Evolutionary conservation across 2,329 filamentous ascomycete species (phyloP).

Genomic region (Mariannaea sp.): DNA sequence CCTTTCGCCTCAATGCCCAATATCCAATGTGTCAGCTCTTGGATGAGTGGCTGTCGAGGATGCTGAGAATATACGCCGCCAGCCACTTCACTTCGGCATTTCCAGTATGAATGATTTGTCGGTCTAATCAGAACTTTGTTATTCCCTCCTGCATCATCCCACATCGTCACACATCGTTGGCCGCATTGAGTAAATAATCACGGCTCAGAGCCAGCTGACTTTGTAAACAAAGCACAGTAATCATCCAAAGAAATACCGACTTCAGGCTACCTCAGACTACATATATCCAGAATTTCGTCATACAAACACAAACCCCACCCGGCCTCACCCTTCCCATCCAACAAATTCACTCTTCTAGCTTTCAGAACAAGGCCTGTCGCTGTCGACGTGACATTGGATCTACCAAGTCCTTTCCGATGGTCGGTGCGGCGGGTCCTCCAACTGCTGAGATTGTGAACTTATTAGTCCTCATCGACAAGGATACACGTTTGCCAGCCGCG

Average conservation of each 20-base stretch:
- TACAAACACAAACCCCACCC: no score
- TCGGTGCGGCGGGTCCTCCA: constrained; percentile 25
- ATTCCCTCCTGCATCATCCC: constrained; percentile 13
- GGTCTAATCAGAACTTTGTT: constrained; percentile 8
- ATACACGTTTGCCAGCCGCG: constrained; percentile 14
- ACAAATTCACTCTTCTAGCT: constrained; percentile 5
- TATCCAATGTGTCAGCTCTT: background rate
- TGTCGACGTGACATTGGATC: constrained; percentile 24
- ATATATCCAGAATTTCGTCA: constrained; percentile 18
- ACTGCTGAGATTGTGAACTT: constrained; percentile 14
- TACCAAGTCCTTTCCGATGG: constrained; percentile 20
- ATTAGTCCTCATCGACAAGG: constrained; percentile 5
- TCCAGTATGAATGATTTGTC: constrained; percentile 1
- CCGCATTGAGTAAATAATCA: background rate
- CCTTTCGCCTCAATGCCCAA: background rate
- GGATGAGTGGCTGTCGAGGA: background rate
- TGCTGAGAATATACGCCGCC: constrained; percentile 2
- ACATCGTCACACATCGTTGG: constrained; percentile 8
- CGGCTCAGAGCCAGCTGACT: background rate
- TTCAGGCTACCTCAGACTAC: no score
- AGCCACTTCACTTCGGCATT: constrained; percentile 1
- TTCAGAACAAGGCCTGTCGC: constrained; percentile 3
- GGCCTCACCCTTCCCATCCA: constrained; percentile 2
- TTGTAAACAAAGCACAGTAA: constrained; percentile 1
- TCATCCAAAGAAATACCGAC: no score